Base-by-base conservation (phyloP, 176 grass and related monocot species). In the Oryza australiensis region DNA sequence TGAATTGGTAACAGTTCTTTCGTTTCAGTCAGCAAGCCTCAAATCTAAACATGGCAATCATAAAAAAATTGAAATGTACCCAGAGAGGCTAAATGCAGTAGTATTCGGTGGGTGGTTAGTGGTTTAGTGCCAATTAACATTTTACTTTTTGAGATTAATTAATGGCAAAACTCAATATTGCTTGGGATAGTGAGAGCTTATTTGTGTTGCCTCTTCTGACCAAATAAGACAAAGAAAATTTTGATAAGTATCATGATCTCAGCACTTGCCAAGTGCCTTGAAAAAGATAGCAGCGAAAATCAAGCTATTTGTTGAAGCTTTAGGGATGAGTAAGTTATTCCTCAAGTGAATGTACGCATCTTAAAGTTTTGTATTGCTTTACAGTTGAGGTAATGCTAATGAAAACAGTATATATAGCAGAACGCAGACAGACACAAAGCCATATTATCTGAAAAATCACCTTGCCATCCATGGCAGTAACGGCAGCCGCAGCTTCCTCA, bases 381-480 rank as follows among this genome's bases (percentile, higher is more conserved):
- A 28, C 23, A 79, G 55, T 23, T 49, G 3, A 83, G 33, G 53
- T 48, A 23, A 68, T 24, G 32, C 15, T 35, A 37, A 8, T 37
- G 7, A 5, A 64, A 5, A 64, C 30, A 57, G 15, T 15, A 32
- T 71, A 32, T 71, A 46, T 48, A 12, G 3, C 59, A 24, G 1
- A 22, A 69, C 83, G 53, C 1, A 86, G 0, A 66, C 49, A 64
- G 30, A 53, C 30, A 80, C 10, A 76, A 74, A 68, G 33, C 5
- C 26, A 46, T 80, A 20, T 12, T 33, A 64, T 74, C 29, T 20
- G 12, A 72, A 34, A 75, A 46, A 70, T 37, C 66, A 98, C 96
- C 93, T 88, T 91, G 37, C 96, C 93, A 66, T 99, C 96, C 89
- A 95, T 88, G 70, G 72, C 83, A 83, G 73, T 87, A 77, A 99